Conservation (phyloP, 2,329 filamentous ascomycete genomes). For the Dothideomycetes sp. region DNA sequence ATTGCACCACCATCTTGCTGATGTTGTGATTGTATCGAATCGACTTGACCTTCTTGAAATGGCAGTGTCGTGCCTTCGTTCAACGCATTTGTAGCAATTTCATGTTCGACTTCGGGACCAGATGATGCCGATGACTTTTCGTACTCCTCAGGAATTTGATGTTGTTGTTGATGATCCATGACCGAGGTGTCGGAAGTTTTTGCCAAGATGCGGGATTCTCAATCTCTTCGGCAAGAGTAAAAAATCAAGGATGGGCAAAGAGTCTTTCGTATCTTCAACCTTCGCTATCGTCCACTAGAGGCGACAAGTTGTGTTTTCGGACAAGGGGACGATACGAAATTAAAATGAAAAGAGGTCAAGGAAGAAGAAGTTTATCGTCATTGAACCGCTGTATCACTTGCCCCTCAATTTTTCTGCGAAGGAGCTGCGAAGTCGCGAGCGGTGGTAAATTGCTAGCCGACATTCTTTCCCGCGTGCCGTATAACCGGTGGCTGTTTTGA, state of each 20-base stretch:
- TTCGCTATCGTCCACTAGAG: too few species aligned
- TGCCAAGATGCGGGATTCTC: background rate
- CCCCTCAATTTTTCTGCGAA: background rate
- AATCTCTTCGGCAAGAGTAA: background rate
- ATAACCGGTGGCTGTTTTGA: background rate
- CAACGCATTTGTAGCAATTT: slow-evolving; percentile 5
- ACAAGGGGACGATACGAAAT: background rate
- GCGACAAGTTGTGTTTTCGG: background rate
- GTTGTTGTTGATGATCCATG: slow-evolving; percentile 6
- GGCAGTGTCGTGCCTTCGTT: slow-evolving; percentile 5
- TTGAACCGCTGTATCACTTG: background rate
- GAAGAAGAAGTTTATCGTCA: background rate
- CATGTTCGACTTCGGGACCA: slow-evolving; percentile 1
- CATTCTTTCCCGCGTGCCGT: background rate
- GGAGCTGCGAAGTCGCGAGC: background rate
- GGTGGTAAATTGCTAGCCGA: background rate
- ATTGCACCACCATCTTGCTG: slow-evolving; percentile 7
- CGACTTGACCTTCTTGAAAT: background rate
- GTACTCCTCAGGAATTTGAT: slow-evolving; percentile 1
- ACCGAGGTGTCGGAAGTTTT: background rate
- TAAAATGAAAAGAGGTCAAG: background rate
- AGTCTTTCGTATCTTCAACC: too few species aligned
- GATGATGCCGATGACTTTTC: slow-evolving; percentile 3
- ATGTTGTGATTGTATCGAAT: background rate
- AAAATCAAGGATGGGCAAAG: too few species aligned